Conservation (phyloP, 2,329 filamentous ascomycete species). For the Diaporthe destruens region DNA sequence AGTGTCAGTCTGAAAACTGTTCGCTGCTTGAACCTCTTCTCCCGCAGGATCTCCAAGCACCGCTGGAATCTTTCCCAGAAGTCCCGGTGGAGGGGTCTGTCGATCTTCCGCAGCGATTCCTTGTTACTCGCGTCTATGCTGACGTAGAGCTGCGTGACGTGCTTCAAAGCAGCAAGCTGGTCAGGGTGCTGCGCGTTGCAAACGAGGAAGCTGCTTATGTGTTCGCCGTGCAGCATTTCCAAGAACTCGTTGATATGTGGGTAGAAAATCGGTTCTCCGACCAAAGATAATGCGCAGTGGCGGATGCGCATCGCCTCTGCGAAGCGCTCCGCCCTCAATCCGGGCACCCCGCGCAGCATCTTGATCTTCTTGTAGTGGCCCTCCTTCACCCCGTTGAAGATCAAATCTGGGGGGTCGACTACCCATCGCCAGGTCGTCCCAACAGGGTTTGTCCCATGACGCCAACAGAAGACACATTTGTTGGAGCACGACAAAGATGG, state of each 20-base stretch:
- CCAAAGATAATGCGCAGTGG: constrained; percentile 91
- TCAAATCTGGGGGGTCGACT: constrained; percentile 89
- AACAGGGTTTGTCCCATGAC: constrained; percentile 96
- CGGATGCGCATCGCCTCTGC: constrained; percentile 92
- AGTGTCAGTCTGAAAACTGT: constrained; percentile 96
- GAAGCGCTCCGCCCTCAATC: constrained; percentile 91
- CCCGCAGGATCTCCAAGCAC: constrained; percentile 89
- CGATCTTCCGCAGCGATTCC: constrained; percentile 88
- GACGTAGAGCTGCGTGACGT: constrained; percentile 95
- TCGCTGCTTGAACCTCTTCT: constrained; percentile 85
- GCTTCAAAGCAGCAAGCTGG: constrained; percentile 83
- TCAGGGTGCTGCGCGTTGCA: constrained; percentile 98
- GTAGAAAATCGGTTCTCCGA: constrained; percentile 99
- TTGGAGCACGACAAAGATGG: constrained; percentile 96
- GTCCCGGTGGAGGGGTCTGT: constrained; percentile 91
- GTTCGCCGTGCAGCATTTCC: constrained; percentile 83
- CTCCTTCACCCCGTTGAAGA: constrained; percentile 90
- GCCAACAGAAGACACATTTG: constrained; percentile 99
- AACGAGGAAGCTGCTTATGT: constrained; percentile 93
- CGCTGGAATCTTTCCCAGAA: constrained; percentile 97
- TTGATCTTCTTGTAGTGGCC: constrained; percentile 98
- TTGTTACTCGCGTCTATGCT: constrained; percentile 95
- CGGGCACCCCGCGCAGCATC: constrained; percentile 93
- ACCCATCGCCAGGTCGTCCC: constrained; percentile 98
- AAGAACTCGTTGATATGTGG: constrained; percentile 96